Evolutionary conservation across 805 yeast genomes (phyloP), one percentile per base, ranked within the genome.

Genomic region (Suhomyces faveliae): DNA sequence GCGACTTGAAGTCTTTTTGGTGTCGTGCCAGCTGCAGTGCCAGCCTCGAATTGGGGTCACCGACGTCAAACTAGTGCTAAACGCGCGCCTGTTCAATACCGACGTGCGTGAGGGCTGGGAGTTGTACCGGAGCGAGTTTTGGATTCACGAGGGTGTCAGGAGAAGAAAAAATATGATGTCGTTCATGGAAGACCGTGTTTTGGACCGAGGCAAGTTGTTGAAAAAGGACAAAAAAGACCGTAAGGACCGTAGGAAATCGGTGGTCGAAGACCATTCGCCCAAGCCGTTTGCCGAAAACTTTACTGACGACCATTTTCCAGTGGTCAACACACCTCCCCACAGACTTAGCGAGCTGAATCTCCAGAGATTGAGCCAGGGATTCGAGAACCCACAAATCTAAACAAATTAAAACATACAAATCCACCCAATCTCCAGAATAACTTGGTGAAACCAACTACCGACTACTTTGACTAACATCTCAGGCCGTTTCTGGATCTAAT

Each of bases 101-200:
- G 91, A 87, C 42, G 80, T 87, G 5, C 77, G 97, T 52, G 97
- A 91, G 63, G 91, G 89, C 8, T 92, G 99, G 98, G 99, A 92
- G 60, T 66, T 89, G 35, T 92, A 91, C 59, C 70, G 99, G 50
- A 88, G 87, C 55, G 97, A 91, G 63, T 94, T 90, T 62, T 94
- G 98, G 97, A 81, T 83, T 19, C 77, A 85, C 56, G 96, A 90
- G 62, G 87, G 89, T 1, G 79, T 81, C 2, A 76, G 89, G 54
- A 71, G 90, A 52, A 56, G 78, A 17, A 64, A 67, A 25, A 59
- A 59, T 30, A 54, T 72, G 54, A 53, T 73, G 51, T 62, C 64
- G 25, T 73, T 71, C 46, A 22, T 50, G 40, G 51, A 55, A 19
- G 25, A 48, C 42, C 24, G 52, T 42, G 47, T 49, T 3, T 49